These are phyloP conservation scores for Phytophthora crassamura DNA, from an alignment of 352 stramenopile species.

Conservation along the genomic window DNA sequence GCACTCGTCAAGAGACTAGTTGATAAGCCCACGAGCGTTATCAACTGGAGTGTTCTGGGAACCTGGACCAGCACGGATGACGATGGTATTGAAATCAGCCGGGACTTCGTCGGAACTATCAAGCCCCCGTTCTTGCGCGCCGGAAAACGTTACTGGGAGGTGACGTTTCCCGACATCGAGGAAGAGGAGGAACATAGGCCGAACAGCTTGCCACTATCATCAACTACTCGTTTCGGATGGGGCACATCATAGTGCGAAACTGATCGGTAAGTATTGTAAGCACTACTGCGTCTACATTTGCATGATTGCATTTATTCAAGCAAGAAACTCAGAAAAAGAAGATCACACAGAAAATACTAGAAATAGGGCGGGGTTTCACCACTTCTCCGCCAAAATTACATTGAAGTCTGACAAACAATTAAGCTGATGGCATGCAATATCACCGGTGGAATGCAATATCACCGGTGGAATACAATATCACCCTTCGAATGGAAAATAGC, in stretches of 20 bases:
- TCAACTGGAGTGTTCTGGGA: conserved; percentile 14
- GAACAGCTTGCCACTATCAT: not conserved
- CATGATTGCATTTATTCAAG: not conserved
- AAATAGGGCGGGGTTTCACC: not conserved
- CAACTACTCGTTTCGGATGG: conserved; percentile 5
- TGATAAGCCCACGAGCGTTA: conserved; percentile 14
- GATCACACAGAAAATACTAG: not conserved
- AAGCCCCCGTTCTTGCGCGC: conserved; percentile 1
- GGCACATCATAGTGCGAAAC: conserved; percentile 1
- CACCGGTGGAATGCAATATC: too few species aligned
- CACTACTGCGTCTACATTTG: not conserved
- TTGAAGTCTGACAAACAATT: not conserved
- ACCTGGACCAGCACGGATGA: not conserved
- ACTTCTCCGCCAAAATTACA: too few species aligned
- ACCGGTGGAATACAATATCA: too few species aligned
- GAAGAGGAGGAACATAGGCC: not conserved
- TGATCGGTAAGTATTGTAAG: not conserved
- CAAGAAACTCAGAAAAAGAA: not conserved
- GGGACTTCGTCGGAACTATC: not conserved
- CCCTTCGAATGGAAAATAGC: not conserved
- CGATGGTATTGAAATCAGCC: not conserved
- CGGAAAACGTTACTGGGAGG: not conserved
- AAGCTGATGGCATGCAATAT: not conserved
- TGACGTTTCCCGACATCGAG: not conserved
- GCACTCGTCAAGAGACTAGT: conserved; percentile 7